Conservation (phyloP, 2,329 filamentous ascomycete species). For the Sporothrix globosa region DNA sequence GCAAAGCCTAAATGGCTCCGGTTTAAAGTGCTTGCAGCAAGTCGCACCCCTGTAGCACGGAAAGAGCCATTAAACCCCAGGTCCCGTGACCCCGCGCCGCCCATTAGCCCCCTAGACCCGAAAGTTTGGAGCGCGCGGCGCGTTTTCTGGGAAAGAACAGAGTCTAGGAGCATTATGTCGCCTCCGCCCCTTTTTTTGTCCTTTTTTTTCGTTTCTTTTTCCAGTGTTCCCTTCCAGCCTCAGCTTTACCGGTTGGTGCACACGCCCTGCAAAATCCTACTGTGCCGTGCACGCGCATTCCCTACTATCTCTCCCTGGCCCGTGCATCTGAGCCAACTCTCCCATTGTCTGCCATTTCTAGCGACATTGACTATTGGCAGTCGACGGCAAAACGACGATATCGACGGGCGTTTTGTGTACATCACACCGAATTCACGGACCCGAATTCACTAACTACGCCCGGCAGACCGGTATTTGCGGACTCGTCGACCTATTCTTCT, state of each 20-base stretch:
- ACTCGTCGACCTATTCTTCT: not conserved
- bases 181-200: not conserved
- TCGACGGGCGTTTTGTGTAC: not conserved
- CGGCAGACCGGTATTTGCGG: not conserved
- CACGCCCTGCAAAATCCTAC: constrained; percentile 13
- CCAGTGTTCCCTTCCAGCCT: not conserved
- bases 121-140: constrained; percentile 32
- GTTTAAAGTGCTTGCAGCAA: constrained; percentile 17
- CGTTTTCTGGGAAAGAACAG: constrained; percentile 20
- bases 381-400: not conserved
- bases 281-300: constrained; percentile 19
- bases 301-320: not conserved
- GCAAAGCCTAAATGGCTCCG: constrained; percentile 18
- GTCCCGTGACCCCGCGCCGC: constrained; percentile 35
- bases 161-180: not conserved
- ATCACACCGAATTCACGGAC: not conserved
- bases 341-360: not conserved
- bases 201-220: constrained; percentile 2
- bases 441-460: not conserved
- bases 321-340: not conserved
- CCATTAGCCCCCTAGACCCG: constrained; percentile 18
- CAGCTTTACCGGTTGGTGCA: constrained; percentile 1
- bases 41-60: not conserved
- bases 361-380: not conserved
- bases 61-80: not conserved